These are phyloP conservation scores for Pleurotus ostreatus DNA, from an alignment of 768 basidiomycete species.

Conservation along the genomic window DNA sequence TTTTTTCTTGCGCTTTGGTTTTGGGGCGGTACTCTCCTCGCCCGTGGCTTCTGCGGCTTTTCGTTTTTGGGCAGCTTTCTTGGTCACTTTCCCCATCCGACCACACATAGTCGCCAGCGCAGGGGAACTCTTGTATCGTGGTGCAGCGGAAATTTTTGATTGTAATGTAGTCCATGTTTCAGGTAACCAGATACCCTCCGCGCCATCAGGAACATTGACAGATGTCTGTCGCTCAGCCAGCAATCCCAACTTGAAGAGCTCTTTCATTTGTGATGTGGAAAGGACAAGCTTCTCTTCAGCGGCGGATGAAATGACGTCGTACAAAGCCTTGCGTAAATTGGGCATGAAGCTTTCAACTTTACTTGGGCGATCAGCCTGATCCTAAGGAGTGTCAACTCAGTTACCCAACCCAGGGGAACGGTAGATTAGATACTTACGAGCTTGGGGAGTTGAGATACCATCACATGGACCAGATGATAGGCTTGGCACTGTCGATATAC, in stretches of 20 bases:
- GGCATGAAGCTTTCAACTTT: constrained; percentile 50
- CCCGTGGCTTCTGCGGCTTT: constrained; percentile 29
- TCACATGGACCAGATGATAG: constrained; percentile 63
- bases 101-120: constrained; percentile 61
- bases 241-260: constrained; percentile 70
- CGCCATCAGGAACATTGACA: constrained; percentile 22
- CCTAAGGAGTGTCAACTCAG: background rate
- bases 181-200: constrained; percentile 54
- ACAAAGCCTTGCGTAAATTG: constrained; percentile 43
- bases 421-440: constrained; percentile 32
- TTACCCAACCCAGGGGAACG: constrained; percentile 11
- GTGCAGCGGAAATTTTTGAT: constrained; percentile 40
- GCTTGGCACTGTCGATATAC: constrained; percentile 72
- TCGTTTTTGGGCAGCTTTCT: constrained; percentile 26
- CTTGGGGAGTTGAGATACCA: constrained; percentile 52
- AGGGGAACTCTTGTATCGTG: constrained; percentile 60
- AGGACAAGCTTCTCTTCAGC: constrained; percentile 42
- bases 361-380: constrained; percentile 23
- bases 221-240: constrained; percentile 64
- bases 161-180: constrained; percentile 50
- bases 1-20: constrained; percentile 28
- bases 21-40: constrained; percentile 12
- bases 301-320: constrained; percentile 42
- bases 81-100: constrained; percentile 43
- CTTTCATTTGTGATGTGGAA: constrained; percentile 68